Base-by-base conservation (phyloP, 192 early-diverging fungal species). In the Geranomyces michiganensis region DNA sequence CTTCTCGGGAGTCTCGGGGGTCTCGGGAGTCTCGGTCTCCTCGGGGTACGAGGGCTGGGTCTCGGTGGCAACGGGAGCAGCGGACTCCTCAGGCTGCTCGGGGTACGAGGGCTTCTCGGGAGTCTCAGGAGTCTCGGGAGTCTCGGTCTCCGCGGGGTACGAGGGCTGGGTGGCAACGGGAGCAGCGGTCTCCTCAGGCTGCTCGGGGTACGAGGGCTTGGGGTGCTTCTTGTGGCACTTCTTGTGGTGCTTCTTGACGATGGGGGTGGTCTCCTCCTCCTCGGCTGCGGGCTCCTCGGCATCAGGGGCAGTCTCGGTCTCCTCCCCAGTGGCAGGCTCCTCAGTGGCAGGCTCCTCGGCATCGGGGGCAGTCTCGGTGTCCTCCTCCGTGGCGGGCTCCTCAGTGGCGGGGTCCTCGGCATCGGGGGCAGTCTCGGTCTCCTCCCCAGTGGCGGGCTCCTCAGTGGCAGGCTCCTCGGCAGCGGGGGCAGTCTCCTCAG, bases 161-260 rank as follows among this genome's bases (percentile, higher is more conserved):
- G 14, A 26, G 0, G 22, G n/a, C n/a, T n/a, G n/a, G 22, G 48
- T 49, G 17, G 48, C 19, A 21, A 21, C 48, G 46, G 19, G 12
- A 14, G 46, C 19, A 10, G 10, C 46, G 46, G 46, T 47, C 12
- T 10, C 12, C 10, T 10, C 46, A 14, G 46, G 46, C 46, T 10
- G 10, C 19, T 47, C 46, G 46, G 46, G 46, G 12, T 47, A 15
- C 0, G 56, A 21, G 2, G 56, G 56, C 19, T 26, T 29, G 36
- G 19, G 14, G 2, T n/a, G 29, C 32, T 62, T 62, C 60, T 62
- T 62, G 60, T 62, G 60, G 36, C 60, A 62, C 60, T 62, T 62
- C 60, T 62, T 62, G 19, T 62, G 15, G 22, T 59, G 29, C 60
- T 26, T 62, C 31, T 36, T 62, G 36, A 26, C 10, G 60, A 41